Conservation (phyloP, 108 stramenopile species). For the Nitzschia sp. region DNA sequence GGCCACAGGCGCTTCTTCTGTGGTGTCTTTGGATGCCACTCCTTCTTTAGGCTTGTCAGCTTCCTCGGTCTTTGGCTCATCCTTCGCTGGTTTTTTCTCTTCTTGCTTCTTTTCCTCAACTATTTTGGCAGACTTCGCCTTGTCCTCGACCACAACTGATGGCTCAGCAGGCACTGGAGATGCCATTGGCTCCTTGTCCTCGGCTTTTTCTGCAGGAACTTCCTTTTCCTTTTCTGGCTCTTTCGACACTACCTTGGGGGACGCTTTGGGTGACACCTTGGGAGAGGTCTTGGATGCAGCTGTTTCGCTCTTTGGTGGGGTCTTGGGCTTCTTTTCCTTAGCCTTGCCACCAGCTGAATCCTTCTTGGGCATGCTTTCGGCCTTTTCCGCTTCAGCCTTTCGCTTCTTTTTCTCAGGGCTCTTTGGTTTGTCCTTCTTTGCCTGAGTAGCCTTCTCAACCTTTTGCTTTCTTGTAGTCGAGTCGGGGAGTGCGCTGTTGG, state of each 20-base stretch:
- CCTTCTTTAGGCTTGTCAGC: conserved; percentile 4
- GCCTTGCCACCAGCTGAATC: conserved; percentile 1
- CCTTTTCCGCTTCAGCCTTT: conserved; percentile 8
- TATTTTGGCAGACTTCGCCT: conserved; percentile 1
- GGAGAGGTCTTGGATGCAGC: no score
- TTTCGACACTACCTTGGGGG: not conserved
- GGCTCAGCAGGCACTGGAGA: not conserved
- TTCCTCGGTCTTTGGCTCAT: not conserved
- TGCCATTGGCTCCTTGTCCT: not conserved
- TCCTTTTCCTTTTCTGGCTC: conserved; percentile 16
- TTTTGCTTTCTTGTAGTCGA: conserved; percentile 14
- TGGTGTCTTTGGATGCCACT: not conserved
- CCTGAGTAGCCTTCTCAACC: conserved; percentile 6
- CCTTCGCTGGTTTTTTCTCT: not conserved
- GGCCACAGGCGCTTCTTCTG: not conserved
- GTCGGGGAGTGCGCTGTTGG: not conserved
- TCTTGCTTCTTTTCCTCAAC: not conserved
- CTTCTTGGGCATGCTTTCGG: conserved; percentile 8
- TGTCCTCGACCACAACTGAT: not conserved
- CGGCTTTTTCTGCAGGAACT: not conserved
- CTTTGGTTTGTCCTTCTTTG: conserved; percentile 36
- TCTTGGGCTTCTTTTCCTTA: conserved; percentile 17
- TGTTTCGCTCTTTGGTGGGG: not conserved
- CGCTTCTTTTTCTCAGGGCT: conserved; percentile 22
- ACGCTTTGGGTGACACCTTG: no score